Percentiles rank a stretch among this genome's conserved stretches.
phyloP scores from a whole-genome alignment of 2,329 filamentous ascomycete genomes.

The Hypoxylon sp. region DNA sequence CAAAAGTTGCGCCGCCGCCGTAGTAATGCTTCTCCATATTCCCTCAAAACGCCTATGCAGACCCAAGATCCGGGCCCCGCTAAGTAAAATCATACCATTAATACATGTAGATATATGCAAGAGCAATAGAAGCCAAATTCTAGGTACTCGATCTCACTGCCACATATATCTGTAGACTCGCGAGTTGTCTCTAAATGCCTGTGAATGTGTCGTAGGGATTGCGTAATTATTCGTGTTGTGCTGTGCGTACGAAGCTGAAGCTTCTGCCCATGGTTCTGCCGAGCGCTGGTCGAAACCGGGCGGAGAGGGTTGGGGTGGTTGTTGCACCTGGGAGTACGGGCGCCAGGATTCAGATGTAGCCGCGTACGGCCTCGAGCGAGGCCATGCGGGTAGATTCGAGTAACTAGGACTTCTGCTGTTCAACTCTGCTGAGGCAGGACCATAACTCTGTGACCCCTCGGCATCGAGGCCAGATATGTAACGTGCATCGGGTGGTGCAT shows the following conservation, averaged over 20 bases:
- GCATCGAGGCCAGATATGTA: slow-evolving; percentile 33
- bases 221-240: slow-evolving; percentile 35
- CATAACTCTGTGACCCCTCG: slow-evolving; percentile 40
- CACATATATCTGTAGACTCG: slow-evolving; percentile 38
- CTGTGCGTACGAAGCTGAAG: slow-evolving; percentile 34
- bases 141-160: slow-evolving; percentile 22
- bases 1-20: slow-evolving; percentile 29
- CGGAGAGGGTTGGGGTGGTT: slow-evolving; percentile 33
- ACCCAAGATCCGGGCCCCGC: slow-evolving; percentile 14
- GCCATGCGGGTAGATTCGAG: slow-evolving; percentile 39
- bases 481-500: slow-evolving; percentile 20
- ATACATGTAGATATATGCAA: slow-evolving; percentile 28
- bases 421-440: slow-evolving; percentile 29
- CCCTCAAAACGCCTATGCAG: slow-evolving; percentile 35
- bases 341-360: slow-evolving; percentile 33
- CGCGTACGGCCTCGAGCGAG: slow-evolving; percentile 24
- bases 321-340: slow-evolving; percentile 37
- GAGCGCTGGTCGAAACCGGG: slow-evolving; percentile 25
- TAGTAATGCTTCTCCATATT: slow-evolving; percentile 33
- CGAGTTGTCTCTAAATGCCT: slow-evolving; percentile 24
- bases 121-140: slow-evolving; percentile 13
- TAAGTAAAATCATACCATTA: slow-evolving; percentile 30
- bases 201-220: slow-evolving; percentile 38
- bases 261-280: slow-evolving; percentile 42
- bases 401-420: slow-evolving; percentile 35